Base-by-base conservation (phyloP, 1,284 basidiomycete species). In the Melampsora larici-populina region DNA sequence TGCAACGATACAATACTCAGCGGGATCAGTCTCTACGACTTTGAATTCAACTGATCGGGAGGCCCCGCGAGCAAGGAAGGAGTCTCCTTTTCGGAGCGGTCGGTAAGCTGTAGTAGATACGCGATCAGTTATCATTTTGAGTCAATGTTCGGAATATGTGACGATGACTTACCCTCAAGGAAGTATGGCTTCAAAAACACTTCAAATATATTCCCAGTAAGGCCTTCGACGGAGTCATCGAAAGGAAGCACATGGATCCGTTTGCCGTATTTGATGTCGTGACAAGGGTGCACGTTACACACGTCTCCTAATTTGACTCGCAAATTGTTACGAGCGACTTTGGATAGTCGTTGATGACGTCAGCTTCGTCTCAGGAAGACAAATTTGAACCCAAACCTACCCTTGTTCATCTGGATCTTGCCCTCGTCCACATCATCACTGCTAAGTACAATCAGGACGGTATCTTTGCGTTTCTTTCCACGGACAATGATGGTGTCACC, bases 31-130 rank as follows among this genome's bases (percentile, higher is more conserved):
- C 76, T 81, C 81, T 81, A 96, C 90, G 78, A 97, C 94, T 86
- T 99, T 99, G 89, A 99, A 99, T 86, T 99, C 97, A 63, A 99
- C 97, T 69, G 94, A 94, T 81, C 94, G 88, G 92, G 95, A 95
- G 79, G 94, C 96, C 82, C 96, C 97, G 80, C 96, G 92, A 79
- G 98, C 95, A 77, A 97, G 91, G 90, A 99, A 99, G 15, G 96
- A 97, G 84, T 99, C 97, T 73, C 96, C 95, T 87, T 94, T 94
- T 82, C 93, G 90, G 65, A 97, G 90, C 33, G 95, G 94, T 51
- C 94, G 90, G 86, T 97, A 97, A 9, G 93, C 93, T 91, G 79
- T 48, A 33, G 17, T 49, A 49, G 15, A 73, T 24, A 24, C 8
- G 26, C 36, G 43, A 62, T 55, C 13, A 80, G 3, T 13, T 63